Evolutionary conservation across 2,329 filamentous ascomycete species (phyloP).

Genomic region (Chrysoporthe deuterocubensis): DNA sequence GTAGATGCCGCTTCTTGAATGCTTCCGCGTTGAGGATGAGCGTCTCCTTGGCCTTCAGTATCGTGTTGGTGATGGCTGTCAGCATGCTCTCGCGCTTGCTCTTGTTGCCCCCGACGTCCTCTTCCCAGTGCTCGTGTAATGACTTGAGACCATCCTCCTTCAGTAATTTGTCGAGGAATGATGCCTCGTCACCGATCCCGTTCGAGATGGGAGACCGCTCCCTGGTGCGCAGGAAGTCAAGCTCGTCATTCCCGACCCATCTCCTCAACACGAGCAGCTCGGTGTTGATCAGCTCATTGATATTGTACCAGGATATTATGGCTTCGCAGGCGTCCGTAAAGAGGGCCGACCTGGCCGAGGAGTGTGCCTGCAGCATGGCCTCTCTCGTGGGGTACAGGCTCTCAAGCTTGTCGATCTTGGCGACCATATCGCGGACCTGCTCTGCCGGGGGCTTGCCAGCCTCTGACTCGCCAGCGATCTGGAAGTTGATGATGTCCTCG

Average conservation of each 20-base stretch:
- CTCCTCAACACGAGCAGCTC: constrained; percentile 88
- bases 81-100: constrained; percentile 75
- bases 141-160: constrained; percentile 96
- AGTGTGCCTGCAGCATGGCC: constrained; percentile 75
- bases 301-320: constrained; percentile 95
- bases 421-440: constrained; percentile 87
- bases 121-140: constrained; percentile 72
- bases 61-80: constrained; percentile 79
- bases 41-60: constrained; percentile 90
- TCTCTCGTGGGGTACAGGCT: constrained; percentile 80
- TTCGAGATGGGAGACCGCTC: constrained; percentile 69
- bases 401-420: constrained; percentile 89
- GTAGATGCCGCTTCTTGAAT: constrained; percentile 87
- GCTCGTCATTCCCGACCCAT: constrained; percentile 95
- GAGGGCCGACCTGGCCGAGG: constrained; percentile 73
- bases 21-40: constrained; percentile 83
- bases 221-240: constrained; percentile 83
- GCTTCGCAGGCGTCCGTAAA: constrained; percentile 86
- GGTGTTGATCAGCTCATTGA: constrained; percentile 92
- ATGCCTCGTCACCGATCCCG: constrained; percentile 84
- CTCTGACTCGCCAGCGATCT: constrained; percentile 91
- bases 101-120: constrained; percentile 43
- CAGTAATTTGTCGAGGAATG: constrained; percentile 90
- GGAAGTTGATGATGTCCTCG: constrained; percentile 89
- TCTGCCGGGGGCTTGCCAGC: constrained; percentile 85